Base-by-base conservation (phyloP, 1,284 basidiomycete genomes). In the Rhodotorula sp. region DNA sequence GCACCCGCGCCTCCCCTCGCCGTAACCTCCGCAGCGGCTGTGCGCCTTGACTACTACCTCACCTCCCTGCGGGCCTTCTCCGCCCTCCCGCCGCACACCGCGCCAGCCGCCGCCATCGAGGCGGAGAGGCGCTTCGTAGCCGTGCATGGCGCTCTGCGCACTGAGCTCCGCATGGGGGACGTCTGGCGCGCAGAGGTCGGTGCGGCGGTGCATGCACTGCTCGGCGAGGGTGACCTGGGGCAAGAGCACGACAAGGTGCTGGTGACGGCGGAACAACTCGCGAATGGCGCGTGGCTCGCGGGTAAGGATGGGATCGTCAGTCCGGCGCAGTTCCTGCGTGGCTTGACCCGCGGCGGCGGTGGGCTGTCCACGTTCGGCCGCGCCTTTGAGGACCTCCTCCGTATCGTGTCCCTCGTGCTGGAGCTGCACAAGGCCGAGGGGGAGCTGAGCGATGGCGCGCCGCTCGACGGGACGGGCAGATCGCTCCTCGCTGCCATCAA, bases 381-480 rank as follows among this genome's bases (percentile, higher is more conserved):
- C 29, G 65, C 59, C 0, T 66, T 61, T 59, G 39, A 44, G 21
- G 53, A 34, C 37, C 50, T 66, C 29, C 39, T 61, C 51, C 22
- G 53, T 7, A 37, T 61, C 58, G 39, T 46, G 22, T 21, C 32
- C 29, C 19, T 48, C 37, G 3, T 37, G 1, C 41, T 66, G 29
- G 29, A 27, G 32, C 9, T 44, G 22, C 51, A n/a, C 7, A 17
- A 44, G 39, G 22, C 34, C 29, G 58, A 66, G 32, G 37, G 34
- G 37, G 58, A 61, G 25, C 29, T 41, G 37, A 7, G 39, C 39
- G 59, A 21, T 21, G n/a, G 34, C 0, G 3, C 3, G 9, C 39
- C 61, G 6, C 41, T 66, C 39, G 65, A 61, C 51, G 10, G 39
- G 37, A 61, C 59, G 50, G 65, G 58, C 29, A 32, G 58, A 4